Evolutionary conservation across 192 early-diverging fungal genomes (phyloP).

Genomic region (Irineochytrium annulatum): DNA sequence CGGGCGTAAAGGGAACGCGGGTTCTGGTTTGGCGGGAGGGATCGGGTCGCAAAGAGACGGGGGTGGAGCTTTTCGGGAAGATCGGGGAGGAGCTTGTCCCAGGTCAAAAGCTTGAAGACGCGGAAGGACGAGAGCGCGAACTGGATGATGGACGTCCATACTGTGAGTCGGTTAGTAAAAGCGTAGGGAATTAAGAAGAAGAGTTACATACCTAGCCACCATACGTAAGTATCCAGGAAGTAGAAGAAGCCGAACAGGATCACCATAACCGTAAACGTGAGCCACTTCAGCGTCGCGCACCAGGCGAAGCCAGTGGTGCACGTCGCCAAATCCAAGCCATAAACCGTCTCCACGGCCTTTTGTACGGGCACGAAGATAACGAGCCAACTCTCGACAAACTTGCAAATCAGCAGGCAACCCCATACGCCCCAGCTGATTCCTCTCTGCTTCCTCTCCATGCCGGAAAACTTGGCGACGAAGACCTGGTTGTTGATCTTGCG

Average conservation of each 20-base stretch:
- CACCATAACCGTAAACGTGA: background rate
- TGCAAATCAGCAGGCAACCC: background rate
- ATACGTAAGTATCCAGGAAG: slow-evolving; percentile 73
- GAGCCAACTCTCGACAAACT: background rate
- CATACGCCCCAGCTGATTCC: background rate
- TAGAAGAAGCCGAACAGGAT: background rate
- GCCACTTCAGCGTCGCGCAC: background rate
- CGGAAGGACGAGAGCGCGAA: background rate
- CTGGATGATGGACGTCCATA: background rate
- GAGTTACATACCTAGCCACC: slow-evolving; percentile 50
- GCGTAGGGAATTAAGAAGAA: background rate
- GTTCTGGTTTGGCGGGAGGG: background rate
- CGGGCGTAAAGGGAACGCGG: slow-evolving; percentile 27
- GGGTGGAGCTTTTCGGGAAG: slow-evolving; percentile 6
- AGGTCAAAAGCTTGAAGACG: background rate
- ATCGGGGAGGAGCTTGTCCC: background rate
- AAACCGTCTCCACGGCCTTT: background rate
- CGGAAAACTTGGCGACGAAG: slow-evolving; percentile 4
- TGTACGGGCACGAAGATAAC: background rate
- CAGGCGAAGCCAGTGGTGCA: background rate
- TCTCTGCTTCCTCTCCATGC: background rate
- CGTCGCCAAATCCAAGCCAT: background rate
- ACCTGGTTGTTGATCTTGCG: slow-evolving; percentile 6
- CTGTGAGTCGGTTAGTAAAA: background rate
- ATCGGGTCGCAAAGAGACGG: background rate